A percentile compares a stretch with the other conserved stretches of the same genome.
phyloP scores from a whole-genome alignment of 2,329 filamentous ascomycete species.

The Aureobasidium sp. region DNA sequence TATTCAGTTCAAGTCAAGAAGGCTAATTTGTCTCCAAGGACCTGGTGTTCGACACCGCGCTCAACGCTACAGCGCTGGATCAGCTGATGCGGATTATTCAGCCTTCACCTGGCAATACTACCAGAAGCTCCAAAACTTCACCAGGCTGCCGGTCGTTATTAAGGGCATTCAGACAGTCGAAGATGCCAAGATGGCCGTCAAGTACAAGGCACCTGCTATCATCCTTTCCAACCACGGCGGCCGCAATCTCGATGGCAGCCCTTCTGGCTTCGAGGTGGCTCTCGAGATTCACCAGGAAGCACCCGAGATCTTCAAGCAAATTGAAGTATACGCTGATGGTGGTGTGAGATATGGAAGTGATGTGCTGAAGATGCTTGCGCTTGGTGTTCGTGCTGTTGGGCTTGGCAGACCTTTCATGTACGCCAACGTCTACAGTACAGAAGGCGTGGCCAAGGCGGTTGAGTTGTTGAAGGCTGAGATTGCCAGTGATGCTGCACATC shows the following conservation, averaged over 20 bases:
- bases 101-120: slow-evolving; percentile 32
- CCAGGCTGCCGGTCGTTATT: slow-evolving; percentile 35
- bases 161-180: slow-evolving; percentile 37
- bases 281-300: slow-evolving; percentile 57
- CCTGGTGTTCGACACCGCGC: slow-evolving; percentile 34
- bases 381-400: slow-evolving; percentile 57
- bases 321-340: slow-evolving; percentile 60
- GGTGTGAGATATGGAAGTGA: slow-evolving; percentile 59
- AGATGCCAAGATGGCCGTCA: slow-evolving; percentile 36
- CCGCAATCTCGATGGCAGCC: slow-evolving; percentile 43
- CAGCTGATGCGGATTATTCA: slow-evolving; percentile 27
- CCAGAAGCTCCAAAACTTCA: slow-evolving; percentile 32
- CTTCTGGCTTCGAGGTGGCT: slow-evolving; percentile 51
- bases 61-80: slow-evolving; percentile 27
- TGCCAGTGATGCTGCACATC: slow-evolving; percentile 1
- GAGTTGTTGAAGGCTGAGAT: slow-evolving; percentile 7
- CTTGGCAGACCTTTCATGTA: slow-evolving; percentile 57
- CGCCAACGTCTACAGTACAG: slow-evolving; percentile 53
- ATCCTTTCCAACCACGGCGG: slow-evolving; percentile 49
- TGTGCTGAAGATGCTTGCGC: slow-evolving; percentile 59
- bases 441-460: slow-evolving; percentile 31
- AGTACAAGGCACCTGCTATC: slow-evolving; percentile 40
- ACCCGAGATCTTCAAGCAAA: slow-evolving; percentile 51
- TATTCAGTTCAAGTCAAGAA: no score
- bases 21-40: no score